Base-by-base conservation (phyloP, 306 rosid genomes). In the Spatholobus suberectus region DNA sequence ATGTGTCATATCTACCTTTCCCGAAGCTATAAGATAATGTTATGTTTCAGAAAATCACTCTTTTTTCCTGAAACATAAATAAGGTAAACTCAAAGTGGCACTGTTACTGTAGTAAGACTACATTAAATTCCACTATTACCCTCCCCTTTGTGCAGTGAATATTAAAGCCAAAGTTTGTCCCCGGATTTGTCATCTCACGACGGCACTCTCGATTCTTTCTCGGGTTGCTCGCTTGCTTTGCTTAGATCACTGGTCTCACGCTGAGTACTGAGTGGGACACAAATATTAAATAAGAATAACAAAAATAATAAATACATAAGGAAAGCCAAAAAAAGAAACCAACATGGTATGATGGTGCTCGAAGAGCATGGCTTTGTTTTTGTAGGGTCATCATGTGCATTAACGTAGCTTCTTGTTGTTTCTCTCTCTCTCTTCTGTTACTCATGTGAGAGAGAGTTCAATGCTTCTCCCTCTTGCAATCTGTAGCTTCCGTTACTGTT, bases 21-120 rank as follows among this genome's bases (percentile, higher is more conserved):
- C 89, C 94, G 20, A 87, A 85, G 75, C 73, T 66, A 83, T 86
- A 74, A 86, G 57, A 81, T 83, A 83, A 82, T 84, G 40, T 47
- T 73, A 54, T 84, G 78, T 49, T 66, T 55, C 63, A 26, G 26
- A 24, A 75, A 81, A 18, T 63, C 57, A 35, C 26, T 70, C 71
- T 61, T 68, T 73, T 17, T 55, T 73, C 34, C 81, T 52, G 15
- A 13, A 68, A 59, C 52, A 44, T 18, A 40, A 43, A 58, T 17
- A 40, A 58, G 43, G 27, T 27, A 18, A 76, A 49, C 80, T 70
- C 54, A 14, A 81, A 71, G 46, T 49, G 68, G 32, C 18, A 58
- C 78, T 76, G 78, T 68, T 82, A 76, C 55, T 47, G 26, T 77
- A 0, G 8, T 5, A 40, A 29, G 37, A 6, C 58, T 5, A 13